phyloP scores from a whole-genome alignment of 2,329 filamentous ascomycete genomes.

The Penicillium sp. region DNA sequence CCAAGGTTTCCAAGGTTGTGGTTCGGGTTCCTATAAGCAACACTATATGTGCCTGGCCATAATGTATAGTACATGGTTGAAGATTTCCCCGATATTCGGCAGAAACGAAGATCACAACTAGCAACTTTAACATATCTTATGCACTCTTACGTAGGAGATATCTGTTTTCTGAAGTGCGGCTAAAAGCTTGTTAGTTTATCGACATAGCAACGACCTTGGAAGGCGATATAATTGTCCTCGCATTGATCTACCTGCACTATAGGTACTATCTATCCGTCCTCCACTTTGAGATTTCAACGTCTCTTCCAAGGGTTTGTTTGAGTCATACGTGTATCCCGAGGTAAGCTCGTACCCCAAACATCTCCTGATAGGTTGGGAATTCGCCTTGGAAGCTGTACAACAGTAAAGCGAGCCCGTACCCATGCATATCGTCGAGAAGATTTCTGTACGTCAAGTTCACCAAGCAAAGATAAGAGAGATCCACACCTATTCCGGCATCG shows the following conservation, averaged over 20 bases:
- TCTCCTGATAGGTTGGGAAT: not conserved
- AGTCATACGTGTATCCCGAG: too few relatives aligned
- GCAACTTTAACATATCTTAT: not conserved
- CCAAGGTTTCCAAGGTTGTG: not conserved
- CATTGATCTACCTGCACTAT: not conserved
- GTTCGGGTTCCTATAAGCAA: too few relatives aligned
- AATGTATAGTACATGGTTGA: not conserved
- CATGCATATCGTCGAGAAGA: not conserved
- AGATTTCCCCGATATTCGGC: not conserved
- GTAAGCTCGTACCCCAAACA: not conserved
- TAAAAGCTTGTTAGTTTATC: not conserved
- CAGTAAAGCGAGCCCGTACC: too few relatives aligned
- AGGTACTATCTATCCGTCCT: not conserved
- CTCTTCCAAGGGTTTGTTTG: too few relatives aligned
- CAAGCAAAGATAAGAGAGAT: constrained; percentile 2
- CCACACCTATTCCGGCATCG: constrained; percentile 10
- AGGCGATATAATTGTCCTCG: too few relatives aligned
- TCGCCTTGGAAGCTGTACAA: too few relatives aligned
- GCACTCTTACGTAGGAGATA: not conserved
- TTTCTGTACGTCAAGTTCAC: not conserved
- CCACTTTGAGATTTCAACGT: too few relatives aligned
- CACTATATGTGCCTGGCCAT: not conserved
- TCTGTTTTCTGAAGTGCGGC: not conserved
- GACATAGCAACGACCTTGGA: too few relatives aligned
- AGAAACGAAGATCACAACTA: not conserved